Base-by-base conservation (phyloP, 1,284 basidiomycete species). In the Puccinia brachypodii region DNA sequence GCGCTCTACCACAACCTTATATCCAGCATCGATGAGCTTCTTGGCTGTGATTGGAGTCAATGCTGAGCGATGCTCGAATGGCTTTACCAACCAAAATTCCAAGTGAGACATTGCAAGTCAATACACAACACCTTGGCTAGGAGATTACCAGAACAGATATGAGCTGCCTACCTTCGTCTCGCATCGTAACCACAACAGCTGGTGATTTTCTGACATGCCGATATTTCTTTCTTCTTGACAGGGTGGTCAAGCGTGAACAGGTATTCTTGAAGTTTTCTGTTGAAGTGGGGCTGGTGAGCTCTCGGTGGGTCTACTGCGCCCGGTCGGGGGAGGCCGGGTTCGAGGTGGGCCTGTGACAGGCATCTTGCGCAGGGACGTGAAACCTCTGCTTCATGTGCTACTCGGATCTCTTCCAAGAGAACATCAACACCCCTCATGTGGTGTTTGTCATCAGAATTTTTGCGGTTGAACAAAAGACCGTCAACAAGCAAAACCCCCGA, bases 31-130 rank as follows among this genome's bases (percentile, higher is more conserved):
- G 87, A 99, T 92, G 83, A 99, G 91, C 84, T 90, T 90, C 88
- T 94, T 95, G 84, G 95, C 92, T 0, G 95, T 97, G 31, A 93
- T 92, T 2, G 96, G 96, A 19, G 96, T 97, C 84, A 99, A 89
- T 19, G 96, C 96, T 56, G 95, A 92, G 82, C 96, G 93, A 83
- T 92, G 92, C 88, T 99, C 97, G 84, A 95, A 95, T 31, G 78
- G 78, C 78, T 80, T 22, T n/a, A 83, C 82, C 44, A n/a, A 25
- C 84, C 83, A 86, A 77, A 86, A 82, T 3, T 31, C 31, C 28
- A 0, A 25, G 16, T 8, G 25, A 62, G 31, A 14, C 19, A 62
- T 44, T 31, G n/a, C 42, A 4, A 56, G 19, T 33, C 22, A 60
- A 60, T n/a, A n/a, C 58, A 60, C 22, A 60, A 11, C 31, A 33